Conservation (phyloP, 306 rosid genomes). For the Ochetophila trinervis region DNA sequence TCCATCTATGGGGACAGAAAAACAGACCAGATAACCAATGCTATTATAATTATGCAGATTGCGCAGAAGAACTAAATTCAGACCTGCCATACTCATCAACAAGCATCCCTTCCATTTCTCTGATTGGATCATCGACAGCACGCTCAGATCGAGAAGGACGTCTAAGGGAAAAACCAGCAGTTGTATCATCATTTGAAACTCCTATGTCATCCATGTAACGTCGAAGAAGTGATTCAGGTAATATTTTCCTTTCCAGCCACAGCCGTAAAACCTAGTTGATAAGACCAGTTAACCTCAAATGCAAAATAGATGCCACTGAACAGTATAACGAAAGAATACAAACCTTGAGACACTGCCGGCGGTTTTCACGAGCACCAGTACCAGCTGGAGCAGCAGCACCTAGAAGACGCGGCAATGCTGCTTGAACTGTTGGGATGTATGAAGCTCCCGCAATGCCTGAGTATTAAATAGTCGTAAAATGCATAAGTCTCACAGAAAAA, state of each 20-base stretch:
- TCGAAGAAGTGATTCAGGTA: slow-evolving; percentile 82
- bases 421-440: slow-evolving; percentile 88
- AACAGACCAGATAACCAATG: not conserved
- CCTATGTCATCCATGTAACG: slow-evolving; percentile 90
- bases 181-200: slow-evolving; percentile 73
- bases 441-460: slow-evolving; percentile 98
- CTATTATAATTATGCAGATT: not conserved
- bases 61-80: slow-evolving; percentile 26
- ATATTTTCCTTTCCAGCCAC: slow-evolving; percentile 97
- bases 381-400: slow-evolving; percentile 99
- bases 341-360: slow-evolving; percentile 99
- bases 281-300: not conserved
- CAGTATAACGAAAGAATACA: slow-evolving; percentile 8
- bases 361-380: slow-evolving; percentile 88
- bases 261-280: slow-evolving; percentile 80
- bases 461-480: slow-evolving; percentile 23
- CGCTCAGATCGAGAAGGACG: slow-evolving; percentile 99
- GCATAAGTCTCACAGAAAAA: slow-evolving; percentile 15
- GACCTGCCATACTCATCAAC: slow-evolving; percentile 99
- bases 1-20: not conserved
- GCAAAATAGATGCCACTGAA: not conserved
- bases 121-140: slow-evolving; percentile 91
- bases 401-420: slow-evolving; percentile 94
- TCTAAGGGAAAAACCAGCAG: slow-evolving; percentile 61
- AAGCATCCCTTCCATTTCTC: slow-evolving; percentile 99